Evolutionary conservation across 2,329 filamentous ascomycete genomes (phyloP).

Genomic region (Eutypa lata): DNA sequence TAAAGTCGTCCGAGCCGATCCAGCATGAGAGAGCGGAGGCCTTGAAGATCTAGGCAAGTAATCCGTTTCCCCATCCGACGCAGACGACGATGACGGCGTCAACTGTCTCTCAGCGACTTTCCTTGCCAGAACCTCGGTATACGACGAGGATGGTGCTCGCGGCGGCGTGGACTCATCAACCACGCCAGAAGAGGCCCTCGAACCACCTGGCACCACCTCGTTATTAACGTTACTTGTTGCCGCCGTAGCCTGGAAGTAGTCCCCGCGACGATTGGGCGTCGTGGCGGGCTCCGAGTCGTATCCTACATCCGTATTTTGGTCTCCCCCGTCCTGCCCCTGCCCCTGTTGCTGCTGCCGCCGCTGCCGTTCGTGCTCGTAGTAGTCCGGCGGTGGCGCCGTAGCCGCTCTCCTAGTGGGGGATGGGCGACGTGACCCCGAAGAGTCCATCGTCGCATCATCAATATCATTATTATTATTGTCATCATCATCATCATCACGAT

Average conservation of each 20-base stretch:
- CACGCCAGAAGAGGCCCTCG: background rate
- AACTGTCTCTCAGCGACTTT: slow-evolving; percentile 23
- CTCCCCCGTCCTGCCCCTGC: background rate
- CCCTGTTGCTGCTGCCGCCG: background rate
- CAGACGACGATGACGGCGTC: slow-evolving; percentile 18
- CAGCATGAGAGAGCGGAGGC: slow-evolving; percentile 14
- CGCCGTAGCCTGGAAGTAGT: slow-evolving; percentile 22
- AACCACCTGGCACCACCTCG: background rate
- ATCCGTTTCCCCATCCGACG: slow-evolving; percentile 6
- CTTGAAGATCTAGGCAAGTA: slow-evolving; percentile 14
- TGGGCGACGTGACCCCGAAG: slow-evolving; percentile 3
- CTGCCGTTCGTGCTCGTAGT: slow-evolving; percentile 11
- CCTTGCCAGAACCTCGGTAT: slow-evolving; percentile 18
- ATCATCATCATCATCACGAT: background rate
- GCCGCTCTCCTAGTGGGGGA: slow-evolving; percentile 17
- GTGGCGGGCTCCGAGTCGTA: slow-evolving; percentile 32
- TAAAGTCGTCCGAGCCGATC: slow-evolving; percentile 37
- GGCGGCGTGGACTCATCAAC: background rate
- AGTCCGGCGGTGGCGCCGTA: slow-evolving; percentile 18
- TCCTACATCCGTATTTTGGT: slow-evolving; percentile 16
- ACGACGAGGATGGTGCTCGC: slow-evolving; percentile 3
- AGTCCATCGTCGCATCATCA: background rate
- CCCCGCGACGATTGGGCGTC: slow-evolving; percentile 12
- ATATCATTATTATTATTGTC: background rate
- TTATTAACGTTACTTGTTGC: slow-evolving; percentile 8